Percentiles rank a stretch among this genome's conserved stretches.
Evolutionary conservation across 768 basidiomycete genomes (phyloP).

Genomic region (Naganishia kalamii): DNA sequence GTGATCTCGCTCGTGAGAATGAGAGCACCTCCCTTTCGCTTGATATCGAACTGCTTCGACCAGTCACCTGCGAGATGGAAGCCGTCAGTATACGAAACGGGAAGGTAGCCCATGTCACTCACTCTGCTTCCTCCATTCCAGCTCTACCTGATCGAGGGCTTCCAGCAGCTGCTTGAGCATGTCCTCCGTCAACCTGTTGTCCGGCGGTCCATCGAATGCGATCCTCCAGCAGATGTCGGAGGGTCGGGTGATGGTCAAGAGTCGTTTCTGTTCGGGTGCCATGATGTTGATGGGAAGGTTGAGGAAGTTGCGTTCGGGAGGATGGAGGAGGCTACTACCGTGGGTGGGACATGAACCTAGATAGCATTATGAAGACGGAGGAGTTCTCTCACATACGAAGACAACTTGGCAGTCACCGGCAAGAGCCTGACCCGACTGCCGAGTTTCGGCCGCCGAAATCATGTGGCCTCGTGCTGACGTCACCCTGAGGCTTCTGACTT

Average conservation of each 20-base stretch:
- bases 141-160: conserved; percentile 44
- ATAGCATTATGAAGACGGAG: no score
- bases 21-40: conserved; percentile 37
- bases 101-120: not conserved
- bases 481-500: no score
- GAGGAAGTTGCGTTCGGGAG: not conserved
- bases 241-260: conserved; percentile 32
- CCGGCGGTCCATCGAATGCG: conserved; percentile 42
- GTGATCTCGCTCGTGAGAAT: conserved; percentile 38
- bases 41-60: conserved; percentile 22
- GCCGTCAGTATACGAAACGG: not conserved
- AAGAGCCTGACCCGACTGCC: no score
- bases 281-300: not conserved
- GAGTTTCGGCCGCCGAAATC: no score
- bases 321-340: not conserved
- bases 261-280: not conserved
- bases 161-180: conserved; percentile 36
- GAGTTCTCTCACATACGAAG: no score
- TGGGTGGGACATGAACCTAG: not conserved
- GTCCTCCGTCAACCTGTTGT: conserved; percentile 46
- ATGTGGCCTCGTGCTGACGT: no score
- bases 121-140: conserved; percentile 38
- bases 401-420: no score
- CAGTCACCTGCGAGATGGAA: conserved; percentile 5
- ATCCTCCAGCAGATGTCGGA: conserved; percentile 35